phyloP scores from a whole-genome alignment of 129 eudicot species.

The Helianthus annuus region DNA sequence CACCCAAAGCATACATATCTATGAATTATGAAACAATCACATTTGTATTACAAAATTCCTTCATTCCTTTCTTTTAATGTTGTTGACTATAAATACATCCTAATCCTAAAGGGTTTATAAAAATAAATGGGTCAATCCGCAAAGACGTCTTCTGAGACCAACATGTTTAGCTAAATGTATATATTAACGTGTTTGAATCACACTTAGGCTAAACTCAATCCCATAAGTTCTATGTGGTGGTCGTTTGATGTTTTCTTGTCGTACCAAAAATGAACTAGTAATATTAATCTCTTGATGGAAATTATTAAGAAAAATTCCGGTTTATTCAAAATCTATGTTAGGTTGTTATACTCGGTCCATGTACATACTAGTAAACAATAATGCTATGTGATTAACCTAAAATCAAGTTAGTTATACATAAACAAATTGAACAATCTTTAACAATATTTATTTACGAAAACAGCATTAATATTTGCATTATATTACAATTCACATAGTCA shows the following conservation, averaged over 20 bases:
- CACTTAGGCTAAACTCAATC: background rate
- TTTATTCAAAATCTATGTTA: background rate
- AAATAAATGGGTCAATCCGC: no score
- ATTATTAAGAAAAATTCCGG: background rate
- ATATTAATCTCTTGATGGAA: background rate
- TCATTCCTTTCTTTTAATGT: background rate
- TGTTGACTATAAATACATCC: background rate
- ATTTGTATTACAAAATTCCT: background rate
- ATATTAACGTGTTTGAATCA: background rate
- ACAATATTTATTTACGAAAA: background rate
- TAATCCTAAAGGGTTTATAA: no score
- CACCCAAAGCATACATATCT: no score
- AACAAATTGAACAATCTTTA: background rate
- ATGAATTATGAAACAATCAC: no score
- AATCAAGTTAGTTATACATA: background rate
- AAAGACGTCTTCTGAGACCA: background rate
- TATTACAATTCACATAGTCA: conserved; percentile 7
- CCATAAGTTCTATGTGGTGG: background rate
- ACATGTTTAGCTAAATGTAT: background rate
- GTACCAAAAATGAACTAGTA: background rate
- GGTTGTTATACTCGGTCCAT: background rate
- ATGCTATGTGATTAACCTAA: background rate
- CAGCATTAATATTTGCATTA: background rate
- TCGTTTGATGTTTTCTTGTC: background rate
- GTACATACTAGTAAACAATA: background rate